Base-by-base conservation (phyloP, 2,329 filamentous ascomycete species). In the Fonsecaea pugnacius region DNA sequence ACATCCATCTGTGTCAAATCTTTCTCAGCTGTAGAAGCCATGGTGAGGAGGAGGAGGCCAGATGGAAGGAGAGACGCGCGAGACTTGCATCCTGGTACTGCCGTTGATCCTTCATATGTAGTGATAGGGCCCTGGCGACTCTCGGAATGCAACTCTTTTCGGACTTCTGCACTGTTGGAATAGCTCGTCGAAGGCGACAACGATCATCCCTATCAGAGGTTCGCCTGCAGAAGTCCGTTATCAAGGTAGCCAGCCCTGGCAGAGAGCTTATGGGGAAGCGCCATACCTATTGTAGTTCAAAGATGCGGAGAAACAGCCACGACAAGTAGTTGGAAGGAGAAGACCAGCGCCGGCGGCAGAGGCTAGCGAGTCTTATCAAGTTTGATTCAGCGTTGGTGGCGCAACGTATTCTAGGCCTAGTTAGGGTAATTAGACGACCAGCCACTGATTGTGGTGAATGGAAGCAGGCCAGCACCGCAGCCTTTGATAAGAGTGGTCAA, bases 11-110 rank as follows among this genome's bases (percentile, higher is more conserved):
- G 55, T 14, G 63, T 58, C 16, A 60, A 32, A 9, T 18, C 38
- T 48, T 65, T 65, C 54, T 65, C 63, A 14, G 48, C 27, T 8
- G 38, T 21, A 10, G 64, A 60, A 38, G 52, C 64, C 64, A 66
- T 66, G 43, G 35, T 51, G 27, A 14, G 9, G 32, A 35, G 40
- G 36, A 14, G 14, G 36, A 18, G 14, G 35, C 12, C 9, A 21
- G 30, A 40, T 30, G 32, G 16, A 46, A 4, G 48, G 24, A 54
- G 50, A 40, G 30, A 48, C 4, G 27, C 10, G 46, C 35, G 10
- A 46, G 24, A 35, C 35, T 30, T 38, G 30, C 53, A 40, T 21
- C 32, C 24, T 12, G 14, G 30, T 32, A 46, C 16, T 27, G 38
- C 33, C 18, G 16, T 30, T 30, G 36, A 40, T 32, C 24, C 14